Evolutionary conservation across 2,329 filamentous ascomycete species (phyloP).

Genomic region (Penicillium sp.): DNA sequence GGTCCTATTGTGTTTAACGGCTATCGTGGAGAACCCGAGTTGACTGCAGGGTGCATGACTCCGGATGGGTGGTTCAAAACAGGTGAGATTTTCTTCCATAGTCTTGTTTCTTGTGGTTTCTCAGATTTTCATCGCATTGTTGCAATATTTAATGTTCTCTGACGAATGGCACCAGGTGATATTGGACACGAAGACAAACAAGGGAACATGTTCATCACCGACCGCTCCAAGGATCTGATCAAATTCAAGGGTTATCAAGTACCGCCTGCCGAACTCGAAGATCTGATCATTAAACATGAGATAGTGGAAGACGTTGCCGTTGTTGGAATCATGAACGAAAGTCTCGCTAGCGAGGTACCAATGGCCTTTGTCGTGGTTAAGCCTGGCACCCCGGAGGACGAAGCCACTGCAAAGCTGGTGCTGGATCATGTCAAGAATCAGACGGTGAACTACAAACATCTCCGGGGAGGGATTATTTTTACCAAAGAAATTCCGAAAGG

Average conservation of each 20-base stretch:
- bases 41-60: neutral
- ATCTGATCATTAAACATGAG: neutral
- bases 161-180: neutral
- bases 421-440: neutral
- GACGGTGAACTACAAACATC: neutral
- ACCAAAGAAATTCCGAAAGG: neutral
- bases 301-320: neutral
- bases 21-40: neutral
- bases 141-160: neutral
- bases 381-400: neutral
- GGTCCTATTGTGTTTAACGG: neutral
- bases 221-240: neutral
- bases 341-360: neutral
- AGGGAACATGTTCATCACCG: conserved; percentile 3
- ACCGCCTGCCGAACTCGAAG: neutral
- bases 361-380: neutral
- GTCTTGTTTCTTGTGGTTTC: neutral
- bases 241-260: conserved; percentile 1
- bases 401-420: neutral
- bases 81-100: neutral
- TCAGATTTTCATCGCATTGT: neutral
- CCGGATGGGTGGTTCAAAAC: neutral
- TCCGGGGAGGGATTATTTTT: neutral
- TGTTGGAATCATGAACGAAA: neutral
- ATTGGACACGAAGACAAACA: neutral